phyloP scores from a whole-genome alignment of 352 stramenopile species.

The Vaucheria bursata region DNA sequence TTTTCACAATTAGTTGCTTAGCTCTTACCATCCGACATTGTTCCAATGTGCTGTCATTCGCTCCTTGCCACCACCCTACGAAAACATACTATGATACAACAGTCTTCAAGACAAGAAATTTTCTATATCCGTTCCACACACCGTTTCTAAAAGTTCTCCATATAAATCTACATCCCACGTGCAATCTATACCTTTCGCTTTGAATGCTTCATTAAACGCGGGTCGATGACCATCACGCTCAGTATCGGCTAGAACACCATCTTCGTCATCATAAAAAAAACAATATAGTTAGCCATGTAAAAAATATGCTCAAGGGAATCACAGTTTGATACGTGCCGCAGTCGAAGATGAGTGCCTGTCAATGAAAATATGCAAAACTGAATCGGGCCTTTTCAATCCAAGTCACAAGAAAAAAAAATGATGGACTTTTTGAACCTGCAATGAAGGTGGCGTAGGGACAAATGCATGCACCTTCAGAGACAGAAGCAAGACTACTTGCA shows the following conservation, averaged over 20 bases:
- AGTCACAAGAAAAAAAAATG: no score
- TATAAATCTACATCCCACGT: slow-evolving; percentile 63
- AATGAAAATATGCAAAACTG: no score
- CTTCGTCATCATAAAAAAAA: slow-evolving; percentile 52
- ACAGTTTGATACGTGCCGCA: no score
- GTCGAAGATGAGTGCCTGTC: slow-evolving; percentile 47
- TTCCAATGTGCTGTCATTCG: slow-evolving; percentile 64
- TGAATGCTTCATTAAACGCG: slow-evolving; percentile 65
- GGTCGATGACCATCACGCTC: slow-evolving; percentile 64
- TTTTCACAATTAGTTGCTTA: neutral
- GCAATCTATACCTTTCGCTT: slow-evolving; percentile 51
- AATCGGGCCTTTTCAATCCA: no score
- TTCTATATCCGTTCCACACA: no score
- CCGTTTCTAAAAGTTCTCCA: slow-evolving; percentile 60
- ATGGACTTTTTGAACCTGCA: no score
- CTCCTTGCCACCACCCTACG: slow-evolving; percentile 61
- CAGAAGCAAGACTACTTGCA: no score
- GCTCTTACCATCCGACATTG: slow-evolving; percentile 48
- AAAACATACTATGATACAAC: no score
- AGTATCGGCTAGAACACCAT: slow-evolving; percentile 68
- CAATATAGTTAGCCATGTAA: slow-evolving; percentile 46
- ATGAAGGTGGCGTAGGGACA: no score
- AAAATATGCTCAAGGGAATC: no score
- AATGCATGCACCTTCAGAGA: no score
- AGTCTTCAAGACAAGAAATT: no score